Percentiles rank a stretch among this genome's conserved stretches.
Conservation (phyloP, 768 basidiomycete species). For the Hygrocybe coccinea region DNA sequence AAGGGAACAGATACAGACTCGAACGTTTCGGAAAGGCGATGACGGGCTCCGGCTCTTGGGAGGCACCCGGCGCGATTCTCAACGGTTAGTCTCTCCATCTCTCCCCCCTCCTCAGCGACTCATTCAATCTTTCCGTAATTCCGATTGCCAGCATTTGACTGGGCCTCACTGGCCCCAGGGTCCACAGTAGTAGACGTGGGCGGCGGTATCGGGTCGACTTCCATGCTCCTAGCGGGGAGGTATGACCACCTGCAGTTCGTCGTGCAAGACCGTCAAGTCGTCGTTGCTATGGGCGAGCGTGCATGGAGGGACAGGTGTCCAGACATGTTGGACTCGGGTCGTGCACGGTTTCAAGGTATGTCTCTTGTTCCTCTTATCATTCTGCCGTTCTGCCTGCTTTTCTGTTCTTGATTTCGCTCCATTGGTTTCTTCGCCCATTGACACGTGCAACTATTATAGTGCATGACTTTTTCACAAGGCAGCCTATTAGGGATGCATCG, state of each 20-base stretch:
- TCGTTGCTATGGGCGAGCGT: slow-evolving; percentile 43
- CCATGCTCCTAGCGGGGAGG: slow-evolving; percentile 35
- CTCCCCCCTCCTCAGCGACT: neutral
- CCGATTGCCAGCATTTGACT: slow-evolving; percentile 43
- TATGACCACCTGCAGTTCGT: slow-evolving; percentile 37
- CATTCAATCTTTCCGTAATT: neutral
- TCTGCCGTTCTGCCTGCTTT: too few relatives aligned
- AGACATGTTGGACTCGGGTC: slow-evolving; percentile 49
- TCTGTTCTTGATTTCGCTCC: too few relatives aligned
- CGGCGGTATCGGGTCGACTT: slow-evolving; percentile 50
- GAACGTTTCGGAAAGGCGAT: slow-evolving; percentile 73
- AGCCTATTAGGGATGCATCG: slow-evolving; percentile 48
- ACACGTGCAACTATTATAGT: too few relatives aligned
- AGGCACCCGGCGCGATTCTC: slow-evolving; percentile 55
- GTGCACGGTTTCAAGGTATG: slow-evolving; percentile 51
- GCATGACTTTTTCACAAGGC: slow-evolving; percentile 74
- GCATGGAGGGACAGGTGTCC: slow-evolving; percentile 60
- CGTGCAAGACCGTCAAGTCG: slow-evolving; percentile 49
- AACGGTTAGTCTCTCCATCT: slow-evolving; percentile 36
- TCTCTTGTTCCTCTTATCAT: too few relatives aligned
- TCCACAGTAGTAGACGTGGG: slow-evolving; percentile 54
- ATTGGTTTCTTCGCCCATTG: too few relatives aligned
- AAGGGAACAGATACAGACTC: slow-evolving; percentile 43
- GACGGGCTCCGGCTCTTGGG: slow-evolving; percentile 69
- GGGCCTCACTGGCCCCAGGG: slow-evolving; percentile 42